Evolutionary conservation across 257 asterid genomes (phyloP), one percentile per base, ranked within the genome.

Genomic region (Parsonsia alboflavescens): DNA sequence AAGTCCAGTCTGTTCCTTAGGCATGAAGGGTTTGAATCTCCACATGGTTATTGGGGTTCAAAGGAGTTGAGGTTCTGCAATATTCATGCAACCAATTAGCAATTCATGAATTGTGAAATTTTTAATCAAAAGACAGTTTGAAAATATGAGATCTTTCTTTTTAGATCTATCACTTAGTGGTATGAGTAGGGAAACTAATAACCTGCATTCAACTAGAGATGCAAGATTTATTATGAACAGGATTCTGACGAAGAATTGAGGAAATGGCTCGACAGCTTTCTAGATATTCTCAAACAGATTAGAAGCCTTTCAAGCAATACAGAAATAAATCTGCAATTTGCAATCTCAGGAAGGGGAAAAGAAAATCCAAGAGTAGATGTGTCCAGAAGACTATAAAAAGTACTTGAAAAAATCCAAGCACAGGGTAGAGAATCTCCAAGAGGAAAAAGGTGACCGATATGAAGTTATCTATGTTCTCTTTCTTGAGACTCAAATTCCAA

Each of bases 1-100:
- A 77, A 95, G 96, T 80, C 99, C 99, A 71, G 85, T 82, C 79
- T 87, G 97, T 73, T 95, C 99, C 85, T 95, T 92, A 42, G 90
- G 92, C 74, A 74, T 71, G 77, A 95, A 95, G 68, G 89, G 93
- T 75, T 92, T 95, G 87, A 95, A 92, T 80, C 84, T 90, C 98
- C 99, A 95, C 99, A 95, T 95, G 81, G 74, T 78, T 79, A 75
- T 79, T 71, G 71, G 74, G 82, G 80, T 80, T 56, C 71, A 49
- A 75, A 80, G 58, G 71, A 68, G 73, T 54, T 57, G 68, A 78
- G 75, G 68, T 75, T 56, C 89, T 86, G 89, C 80, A 81, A 46
- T 50, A 48, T 77, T 33, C 67, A 56, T 44, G 63, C 46, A 78
- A 26, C 5, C 53, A 30, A 70, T 76, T 45, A 73, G 54, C 46